Percentiles rank a stretch among this genome's conserved stretches.
phyloP scores from a whole-genome alignment of 2,329 filamentous ascomycete genomes.

The Talaromyces amestolkiae region DNA sequence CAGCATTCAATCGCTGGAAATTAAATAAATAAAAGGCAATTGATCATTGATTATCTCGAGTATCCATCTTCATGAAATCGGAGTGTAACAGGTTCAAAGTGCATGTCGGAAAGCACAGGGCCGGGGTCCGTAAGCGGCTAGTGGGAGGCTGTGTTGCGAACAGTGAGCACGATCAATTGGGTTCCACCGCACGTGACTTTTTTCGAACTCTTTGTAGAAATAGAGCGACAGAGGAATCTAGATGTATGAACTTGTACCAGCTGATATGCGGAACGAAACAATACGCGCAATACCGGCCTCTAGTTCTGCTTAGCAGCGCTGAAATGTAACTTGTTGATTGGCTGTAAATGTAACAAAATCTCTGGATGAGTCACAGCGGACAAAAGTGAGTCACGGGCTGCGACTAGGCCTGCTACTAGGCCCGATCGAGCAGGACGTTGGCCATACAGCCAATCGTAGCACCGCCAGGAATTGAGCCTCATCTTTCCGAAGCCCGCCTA shows the following conservation, averaged over 20 bases:
- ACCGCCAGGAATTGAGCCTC: not conserved
- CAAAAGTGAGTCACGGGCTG: conserved; percentile 7
- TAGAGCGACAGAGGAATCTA: not conserved
- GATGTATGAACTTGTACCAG: not conserved
- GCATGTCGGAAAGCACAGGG: not conserved
- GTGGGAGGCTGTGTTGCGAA: conserved; percentile 1
- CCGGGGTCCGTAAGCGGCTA: conserved; percentile 2
- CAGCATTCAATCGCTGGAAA: not conserved
- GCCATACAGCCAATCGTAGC: not conserved
- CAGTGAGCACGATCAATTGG: not conserved
- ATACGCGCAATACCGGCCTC: not conserved
- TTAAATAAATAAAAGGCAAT: not conserved
- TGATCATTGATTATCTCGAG: not conserved
- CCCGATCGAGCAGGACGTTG: not conserved
- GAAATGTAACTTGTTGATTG: not conserved
- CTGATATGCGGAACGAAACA: not conserved
- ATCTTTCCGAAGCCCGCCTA: not conserved
- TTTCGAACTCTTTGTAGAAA: not conserved
- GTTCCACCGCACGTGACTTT: not conserved
- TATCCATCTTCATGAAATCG: not conserved
- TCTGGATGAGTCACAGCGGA: conserved; percentile 6
- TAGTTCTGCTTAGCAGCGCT: not conserved
- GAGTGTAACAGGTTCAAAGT: not conserved
- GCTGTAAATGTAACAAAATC: not conserved
- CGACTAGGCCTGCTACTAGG: not conserved